Evolutionary conservation across 306 rosid genomes (phyloP), one percentile per base, ranked within the genome.

Genomic region (Sesbania bispinosa): DNA sequence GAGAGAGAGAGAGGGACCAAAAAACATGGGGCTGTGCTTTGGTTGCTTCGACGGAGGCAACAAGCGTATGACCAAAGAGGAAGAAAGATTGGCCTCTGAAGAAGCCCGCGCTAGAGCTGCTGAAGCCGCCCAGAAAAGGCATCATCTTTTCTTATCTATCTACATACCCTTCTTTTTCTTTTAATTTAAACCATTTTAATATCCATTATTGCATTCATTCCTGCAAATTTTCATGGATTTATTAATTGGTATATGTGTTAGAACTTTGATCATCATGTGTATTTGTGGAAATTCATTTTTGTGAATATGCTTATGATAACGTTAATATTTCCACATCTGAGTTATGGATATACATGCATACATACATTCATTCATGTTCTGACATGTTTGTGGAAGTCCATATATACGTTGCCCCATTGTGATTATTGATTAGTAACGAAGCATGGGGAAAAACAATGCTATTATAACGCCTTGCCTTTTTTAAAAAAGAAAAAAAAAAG

Each of bases 51-150:
- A 77, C 69, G 96, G 86, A 0, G 96, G 81, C 75, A 77, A 79
- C 74, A 88, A 81, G 78, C 87, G 90, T 10, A 76, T 72, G 88
- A 77, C 88, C 3, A 89, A 76, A 65, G 97, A 95, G 68, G 88
- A 88, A 45, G 96, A 91, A 10, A 77, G 96, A 62, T 67, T 88
- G 76, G 96, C 97, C 57, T 85, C 95, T 18, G 92, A 83, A 9
- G 97, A 91, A 85, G 96, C 87, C 13, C 88, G 86, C 33, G 70
- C 96, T 61, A 86, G 77, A 85, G 97, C 97, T 26, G 97, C 98
- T 54, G 92, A 86, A 80, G 99, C 99, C 10, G 99, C 95, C 69
- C 92, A 95, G 82, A 88, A 53, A 91, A 88, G 87, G 99, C 59
- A 24, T 14, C 0, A 41, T 43, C 11, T 26, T 21, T 8, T 11